A percentile compares a stretch with the other conserved stretches of the same genome.
Conservation (phyloP, 2,329 filamentous ascomycete species). For the Talaromyces rugulosus region DNA sequence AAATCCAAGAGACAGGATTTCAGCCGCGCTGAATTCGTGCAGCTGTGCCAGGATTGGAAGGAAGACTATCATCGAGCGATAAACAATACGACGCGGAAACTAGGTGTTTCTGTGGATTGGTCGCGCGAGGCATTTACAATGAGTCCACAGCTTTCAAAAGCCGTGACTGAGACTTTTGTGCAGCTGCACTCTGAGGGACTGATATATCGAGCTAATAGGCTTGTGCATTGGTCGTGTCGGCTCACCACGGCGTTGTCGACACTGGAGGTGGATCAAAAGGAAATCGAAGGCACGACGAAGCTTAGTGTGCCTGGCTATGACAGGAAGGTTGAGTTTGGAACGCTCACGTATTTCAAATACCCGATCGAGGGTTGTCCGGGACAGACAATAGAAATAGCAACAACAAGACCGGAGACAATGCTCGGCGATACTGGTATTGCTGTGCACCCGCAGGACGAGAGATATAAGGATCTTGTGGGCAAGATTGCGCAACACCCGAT, state of each 20-base stretch:
- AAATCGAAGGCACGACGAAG: slow-evolving; percentile 77
- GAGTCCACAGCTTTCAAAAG: slow-evolving; percentile 77
- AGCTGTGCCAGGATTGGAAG: slow-evolving; percentile 92
- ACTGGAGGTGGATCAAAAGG: slow-evolving; percentile 87
- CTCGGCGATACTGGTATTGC: slow-evolving; percentile 90
- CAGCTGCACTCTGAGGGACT: slow-evolving; percentile 85
- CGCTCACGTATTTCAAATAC: slow-evolving; percentile 86
- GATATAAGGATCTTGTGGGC: slow-evolving; percentile 83
- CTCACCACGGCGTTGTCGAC: slow-evolving; percentile 88
- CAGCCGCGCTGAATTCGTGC: slow-evolving; percentile 72
- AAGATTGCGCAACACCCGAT: slow-evolving; percentile 86
- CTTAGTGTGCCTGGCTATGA: slow-evolving; percentile 93
- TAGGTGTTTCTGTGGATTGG: slow-evolving; percentile 94
- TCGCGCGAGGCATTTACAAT: slow-evolving; percentile 91
- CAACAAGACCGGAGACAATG: slow-evolving; percentile 92
- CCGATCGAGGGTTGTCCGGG: slow-evolving; percentile 69
- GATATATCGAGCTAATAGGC: slow-evolving; percentile 86
- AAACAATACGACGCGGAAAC: slow-evolving; percentile 73
- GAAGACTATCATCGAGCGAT: slow-evolving; percentile 87
- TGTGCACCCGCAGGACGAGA: slow-evolving; percentile 79
- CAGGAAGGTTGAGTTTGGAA: slow-evolving; percentile 92
- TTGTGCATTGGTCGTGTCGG: slow-evolving; percentile 92
- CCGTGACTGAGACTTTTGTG: slow-evolving; percentile 84
- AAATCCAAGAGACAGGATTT: slow-evolving; percentile 72
- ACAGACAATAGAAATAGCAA: slow-evolving; percentile 84